Evolutionary conservation across 23 red algal genomes (phyloP).

Genomic region (Gracilariopsis chorda): DNA sequence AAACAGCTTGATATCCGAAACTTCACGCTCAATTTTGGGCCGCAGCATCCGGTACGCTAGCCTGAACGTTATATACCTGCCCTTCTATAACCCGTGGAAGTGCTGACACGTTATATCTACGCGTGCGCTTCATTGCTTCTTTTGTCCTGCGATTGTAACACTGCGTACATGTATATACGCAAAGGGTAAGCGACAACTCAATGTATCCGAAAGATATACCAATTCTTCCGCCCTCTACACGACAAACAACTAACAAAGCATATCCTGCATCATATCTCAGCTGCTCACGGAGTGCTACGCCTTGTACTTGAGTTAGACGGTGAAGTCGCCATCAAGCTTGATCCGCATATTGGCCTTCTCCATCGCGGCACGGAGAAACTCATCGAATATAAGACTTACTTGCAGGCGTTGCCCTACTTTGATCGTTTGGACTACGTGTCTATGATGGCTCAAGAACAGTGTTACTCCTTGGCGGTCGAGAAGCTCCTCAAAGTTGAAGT

Average conservation of each 20-base stretch:
- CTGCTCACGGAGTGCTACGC: conserved; percentile 97
- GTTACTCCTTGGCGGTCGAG: conserved; percentile 97
- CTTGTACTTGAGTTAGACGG: conserved; percentile 96
- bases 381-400: conserved; percentile 98
- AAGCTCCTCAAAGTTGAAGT: conserved; percentile 96
- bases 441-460: conserved; percentile 99
- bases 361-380: conserved; percentile 99
- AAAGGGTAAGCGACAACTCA: too few species aligned
- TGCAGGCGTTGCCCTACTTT: conserved; percentile 98
- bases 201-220: too few species aligned
- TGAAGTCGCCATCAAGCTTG: conserved; percentile 85
- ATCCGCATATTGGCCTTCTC: conserved; percentile 96
- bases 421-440: conserved; percentile 99
- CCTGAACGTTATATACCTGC: not conserved
- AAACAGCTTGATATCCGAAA: conserved; percentile 82
- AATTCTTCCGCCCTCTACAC: too few species aligned
- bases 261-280: too few species aligned
- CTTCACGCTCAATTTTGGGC: conserved; percentile 98
- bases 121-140: too few species aligned
- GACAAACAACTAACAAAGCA: too few species aligned
- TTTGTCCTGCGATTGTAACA: too few species aligned
- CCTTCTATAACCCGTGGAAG: too few species aligned
- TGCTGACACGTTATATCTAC: too few species aligned
- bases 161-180: too few species aligned
- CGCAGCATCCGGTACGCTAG: conserved; percentile 96